phyloP scores from a whole-genome alignment of 495 filamentous ascomycete species.

The Xylaria curta region DNA sequence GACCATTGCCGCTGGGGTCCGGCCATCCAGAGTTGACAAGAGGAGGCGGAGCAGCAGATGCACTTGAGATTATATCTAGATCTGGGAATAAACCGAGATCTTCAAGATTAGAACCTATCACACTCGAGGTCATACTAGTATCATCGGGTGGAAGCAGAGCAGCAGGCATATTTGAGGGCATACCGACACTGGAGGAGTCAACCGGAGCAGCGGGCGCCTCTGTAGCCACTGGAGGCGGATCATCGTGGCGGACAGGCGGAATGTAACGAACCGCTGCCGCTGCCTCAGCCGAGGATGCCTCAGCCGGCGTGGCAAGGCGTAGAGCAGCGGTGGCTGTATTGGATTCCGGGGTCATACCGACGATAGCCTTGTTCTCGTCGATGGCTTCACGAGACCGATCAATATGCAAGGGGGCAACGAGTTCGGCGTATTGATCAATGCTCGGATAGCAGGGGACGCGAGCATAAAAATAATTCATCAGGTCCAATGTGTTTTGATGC shows the following conservation, averaged over 20 bases:
- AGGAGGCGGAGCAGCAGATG: neutral
- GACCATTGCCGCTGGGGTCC: neutral
- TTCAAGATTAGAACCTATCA: neutral
- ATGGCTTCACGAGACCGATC: neutral
- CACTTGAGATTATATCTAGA: neutral
- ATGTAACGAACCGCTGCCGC: neutral
- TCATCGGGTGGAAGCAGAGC: neutral
- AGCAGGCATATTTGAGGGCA: neutral
- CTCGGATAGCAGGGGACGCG: neutral
- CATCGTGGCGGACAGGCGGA: neutral
- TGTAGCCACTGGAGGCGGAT: neutral
- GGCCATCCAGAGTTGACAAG: neutral
- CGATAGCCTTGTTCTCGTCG: neutral
- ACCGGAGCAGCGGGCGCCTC: neutral
- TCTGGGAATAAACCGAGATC: neutral
- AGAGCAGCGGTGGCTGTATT: neutral
- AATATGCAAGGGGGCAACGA: conserved; percentile 6
- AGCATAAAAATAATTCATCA: neutral
- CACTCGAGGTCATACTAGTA: neutral
- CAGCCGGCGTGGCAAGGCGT: neutral
- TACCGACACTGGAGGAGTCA: neutral
- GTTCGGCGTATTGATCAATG: neutral
- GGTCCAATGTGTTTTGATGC: neutral
- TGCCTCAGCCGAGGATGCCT: neutral
- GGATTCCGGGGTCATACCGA: neutral